A percentile compares a stretch with the other conserved stretches of the same genome.
phyloP scores from a whole-genome alignment of 1,284 basidiomycete genomes.

The Ceratobasidium sp. region DNA sequence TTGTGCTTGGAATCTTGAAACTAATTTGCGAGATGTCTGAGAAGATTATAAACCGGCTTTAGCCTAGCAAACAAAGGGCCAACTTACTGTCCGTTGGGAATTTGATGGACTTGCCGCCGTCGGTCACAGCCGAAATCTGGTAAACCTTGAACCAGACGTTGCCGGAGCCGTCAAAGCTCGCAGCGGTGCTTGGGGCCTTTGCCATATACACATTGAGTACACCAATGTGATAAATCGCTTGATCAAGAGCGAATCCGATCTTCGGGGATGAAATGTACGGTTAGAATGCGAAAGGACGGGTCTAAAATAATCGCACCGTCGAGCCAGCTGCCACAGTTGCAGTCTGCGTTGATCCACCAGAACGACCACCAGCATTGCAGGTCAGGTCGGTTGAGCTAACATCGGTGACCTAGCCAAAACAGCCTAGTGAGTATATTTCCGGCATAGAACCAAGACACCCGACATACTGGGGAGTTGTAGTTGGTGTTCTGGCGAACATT shows the following conservation, averaged over 20 bases:
- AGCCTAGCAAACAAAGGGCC: not conserved
- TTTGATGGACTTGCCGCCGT: constrained; percentile 55
- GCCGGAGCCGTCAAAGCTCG: constrained; percentile 59
- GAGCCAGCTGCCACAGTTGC: constrained; percentile 61
- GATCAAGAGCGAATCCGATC: constrained; percentile 55
- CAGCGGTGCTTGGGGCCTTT: constrained; percentile 59
- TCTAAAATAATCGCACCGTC: constrained; percentile 56
- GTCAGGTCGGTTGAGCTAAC: constrained; percentile 62
- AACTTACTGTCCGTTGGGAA: constrained; percentile 59
- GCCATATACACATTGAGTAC: constrained; percentile 61
- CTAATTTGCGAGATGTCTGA: constrained; percentile 58
- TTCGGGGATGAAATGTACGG: constrained; percentile 1
- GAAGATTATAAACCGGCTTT: too few species aligned
- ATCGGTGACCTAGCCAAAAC: constrained; percentile 58
- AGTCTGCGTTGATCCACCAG: constrained; percentile 58
- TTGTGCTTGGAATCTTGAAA: constrained; percentile 59
- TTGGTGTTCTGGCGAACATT: constrained; percentile 48
- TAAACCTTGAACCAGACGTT: constrained; percentile 66
- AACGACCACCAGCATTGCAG: constrained; percentile 60
- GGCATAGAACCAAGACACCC: not conserved
- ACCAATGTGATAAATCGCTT: constrained; percentile 59
- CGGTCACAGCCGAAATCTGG: constrained; percentile 59
- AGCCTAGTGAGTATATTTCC: not conserved
- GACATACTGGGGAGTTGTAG: constrained; percentile 44
- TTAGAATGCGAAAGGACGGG: constrained; percentile 51